These are phyloP conservation scores for Trichophyton simii DNA, from an alignment of 2,329 filamentous ascomycete genomes.

Conservation along the genomic window DNA sequence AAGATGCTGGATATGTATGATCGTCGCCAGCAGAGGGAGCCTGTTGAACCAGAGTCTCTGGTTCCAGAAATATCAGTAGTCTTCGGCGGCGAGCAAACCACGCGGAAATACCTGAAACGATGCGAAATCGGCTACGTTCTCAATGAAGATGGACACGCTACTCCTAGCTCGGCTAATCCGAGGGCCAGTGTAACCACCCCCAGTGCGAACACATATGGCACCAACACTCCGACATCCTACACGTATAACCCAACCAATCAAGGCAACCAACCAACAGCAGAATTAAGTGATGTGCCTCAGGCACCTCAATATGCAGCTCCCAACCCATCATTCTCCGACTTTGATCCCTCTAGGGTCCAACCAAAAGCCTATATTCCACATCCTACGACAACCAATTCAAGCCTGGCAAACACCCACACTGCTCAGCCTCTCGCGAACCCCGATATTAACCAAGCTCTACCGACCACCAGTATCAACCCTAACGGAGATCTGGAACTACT, in stretches of 20 bases:
- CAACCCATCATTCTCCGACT: neutral
- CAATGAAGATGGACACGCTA: constrained; percentile 7
- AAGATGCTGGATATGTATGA: constrained; percentile 20
- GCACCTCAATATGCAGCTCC: neutral
- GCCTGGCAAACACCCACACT: neutral
- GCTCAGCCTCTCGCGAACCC: neutral
- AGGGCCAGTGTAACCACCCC: neutral
- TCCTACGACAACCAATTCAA: neutral
- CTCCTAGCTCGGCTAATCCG: neutral
- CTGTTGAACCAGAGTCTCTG: constrained; percentile 15
- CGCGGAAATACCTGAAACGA: constrained; percentile 19
- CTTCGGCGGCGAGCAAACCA: constrained; percentile 19
- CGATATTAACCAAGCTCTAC: neutral
- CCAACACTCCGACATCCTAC: neutral
- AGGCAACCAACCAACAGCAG: neutral
- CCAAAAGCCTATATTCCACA: neutral
- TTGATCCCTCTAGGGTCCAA: neutral
- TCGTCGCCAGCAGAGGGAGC: constrained; percentile 13
- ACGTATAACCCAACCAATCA: neutral
- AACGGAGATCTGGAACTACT: neutral
- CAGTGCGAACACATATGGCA: neutral
- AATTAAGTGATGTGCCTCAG: neutral
- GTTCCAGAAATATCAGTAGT: constrained; percentile 17
- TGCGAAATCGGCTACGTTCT: constrained; percentile 14
- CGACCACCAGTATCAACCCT: neutral